Percentiles rank a stretch among this genome's conserved stretches.
Conservation (phyloP, 768 basidiomycete species). For the Hebeloma cylindrosporum region DNA sequence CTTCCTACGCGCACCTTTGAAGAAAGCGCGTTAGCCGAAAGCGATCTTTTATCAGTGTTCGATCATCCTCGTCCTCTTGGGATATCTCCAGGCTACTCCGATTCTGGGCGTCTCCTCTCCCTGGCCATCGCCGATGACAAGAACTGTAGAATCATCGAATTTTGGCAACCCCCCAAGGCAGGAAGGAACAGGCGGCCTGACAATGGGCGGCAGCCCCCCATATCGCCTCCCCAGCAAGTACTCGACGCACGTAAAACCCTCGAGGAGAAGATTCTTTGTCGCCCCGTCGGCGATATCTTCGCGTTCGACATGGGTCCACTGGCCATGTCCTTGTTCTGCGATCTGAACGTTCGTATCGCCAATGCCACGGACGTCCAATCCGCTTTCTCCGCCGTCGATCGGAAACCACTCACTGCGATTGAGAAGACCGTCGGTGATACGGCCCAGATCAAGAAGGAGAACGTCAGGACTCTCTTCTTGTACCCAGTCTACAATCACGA, state of each 20-base stretch:
- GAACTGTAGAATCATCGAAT: constrained; percentile 37
- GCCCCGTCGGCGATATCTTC: constrained; percentile 41
- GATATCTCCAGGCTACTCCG: constrained; percentile 49
- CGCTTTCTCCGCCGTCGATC: constrained; percentile 38
- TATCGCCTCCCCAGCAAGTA: constrained; percentile 13
- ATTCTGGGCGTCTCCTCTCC: constrained; percentile 40
- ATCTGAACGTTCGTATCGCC: constrained; percentile 41
- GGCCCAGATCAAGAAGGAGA: constrained; percentile 35
- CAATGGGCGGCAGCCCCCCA: constrained; percentile 17
- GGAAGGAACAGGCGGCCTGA: constrained; percentile 14
- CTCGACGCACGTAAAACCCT: constrained; percentile 31
- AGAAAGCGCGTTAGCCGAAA: constrained; percentile 23
- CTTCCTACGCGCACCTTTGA: constrained; percentile 26
- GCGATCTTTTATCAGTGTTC: constrained; percentile 30
- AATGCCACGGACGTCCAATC: constrained; percentile 62
- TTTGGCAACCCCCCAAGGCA: constrained; percentile 21
- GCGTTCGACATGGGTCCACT: constrained; percentile 57
- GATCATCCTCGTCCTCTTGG: constrained; percentile 44
- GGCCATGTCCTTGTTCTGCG: constrained; percentile 46
- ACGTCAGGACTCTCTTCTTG: constrained; percentile 37
- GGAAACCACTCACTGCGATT: constrained; percentile 44
- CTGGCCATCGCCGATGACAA: constrained; percentile 45
- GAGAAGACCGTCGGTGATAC: constrained; percentile 37
- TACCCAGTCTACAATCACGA: constrained; percentile 36
- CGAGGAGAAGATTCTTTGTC: constrained; percentile 45